These are phyloP conservation scores for Aegilops longissima DNA, from an alignment of 176 grass and related monocot species.

Conservation along the genomic window DNA sequence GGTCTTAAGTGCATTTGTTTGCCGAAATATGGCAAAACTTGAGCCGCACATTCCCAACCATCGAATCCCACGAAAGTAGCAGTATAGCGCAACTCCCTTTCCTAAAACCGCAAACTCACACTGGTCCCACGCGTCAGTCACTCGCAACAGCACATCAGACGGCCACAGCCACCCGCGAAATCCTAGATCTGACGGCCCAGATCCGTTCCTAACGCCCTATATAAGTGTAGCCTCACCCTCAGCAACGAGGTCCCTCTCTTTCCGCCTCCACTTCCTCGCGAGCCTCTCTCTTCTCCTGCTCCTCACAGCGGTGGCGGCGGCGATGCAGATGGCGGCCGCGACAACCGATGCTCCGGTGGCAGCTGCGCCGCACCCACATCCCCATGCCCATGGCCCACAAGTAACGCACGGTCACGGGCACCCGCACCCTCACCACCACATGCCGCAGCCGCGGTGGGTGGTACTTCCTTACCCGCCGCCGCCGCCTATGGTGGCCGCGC, in stretches of 20 bases:
- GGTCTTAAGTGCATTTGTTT: neutral
- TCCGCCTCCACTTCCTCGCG: conserved; percentile 34
- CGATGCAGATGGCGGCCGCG: conserved; percentile 48
- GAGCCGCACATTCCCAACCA: conserved; percentile 21
- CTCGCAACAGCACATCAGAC: conserved; percentile 9
- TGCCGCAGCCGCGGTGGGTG: conserved; percentile 61
- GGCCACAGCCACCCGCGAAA: conserved; percentile 3
- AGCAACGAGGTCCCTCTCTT: conserved; percentile 22
- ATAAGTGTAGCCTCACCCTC: neutral
- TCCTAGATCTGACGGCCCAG: conserved; percentile 51
- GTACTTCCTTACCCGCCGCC: conserved; percentile 57
- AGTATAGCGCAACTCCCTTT: neutral
- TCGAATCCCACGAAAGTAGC: conserved; percentile 27
- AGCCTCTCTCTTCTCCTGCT: conserved; percentile 9
- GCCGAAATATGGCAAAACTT: conserved; percentile 26
- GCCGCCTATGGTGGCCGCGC: conserved; percentile 45
- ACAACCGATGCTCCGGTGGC: conserved; percentile 28
- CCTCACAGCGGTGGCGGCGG: conserved; percentile 3
- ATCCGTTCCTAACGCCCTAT: conserved; percentile 38
- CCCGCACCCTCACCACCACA: conserved; percentile 45
- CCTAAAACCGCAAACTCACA: conserved; percentile 2
- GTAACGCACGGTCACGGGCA: conserved; percentile 24
- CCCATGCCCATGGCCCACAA: conserved; percentile 7
- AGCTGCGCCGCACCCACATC: conserved; percentile 21
- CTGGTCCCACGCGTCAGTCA: conserved; percentile 34